Evolutionary conservation across 2,329 filamentous ascomycete species (phyloP), one percentile per base, ranked within the genome.

Genomic region (Colletotrichum magnum): DNA sequence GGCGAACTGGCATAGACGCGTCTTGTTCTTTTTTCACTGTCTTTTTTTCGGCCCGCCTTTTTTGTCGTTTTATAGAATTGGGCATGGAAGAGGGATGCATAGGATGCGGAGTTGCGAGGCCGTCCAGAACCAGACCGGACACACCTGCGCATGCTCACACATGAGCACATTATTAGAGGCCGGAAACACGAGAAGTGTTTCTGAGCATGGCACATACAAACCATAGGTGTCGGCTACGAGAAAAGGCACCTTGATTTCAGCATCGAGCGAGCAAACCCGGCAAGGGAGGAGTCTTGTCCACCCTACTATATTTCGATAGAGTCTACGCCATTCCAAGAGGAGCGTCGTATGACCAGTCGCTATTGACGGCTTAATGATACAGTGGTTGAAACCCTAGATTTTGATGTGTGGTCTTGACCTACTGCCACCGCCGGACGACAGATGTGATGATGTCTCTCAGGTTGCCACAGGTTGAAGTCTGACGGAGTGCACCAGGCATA

Each of bases 41-140:
- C 41, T 43, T 39, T 43, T 32, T 41, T 45, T 24, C 39, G 6
- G 32, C 47, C 47, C 39, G n/a, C 24, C 15, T 51, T 18, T 5
- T 43, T 59, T 68, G 43, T 21, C 50, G 6, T 12, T 59, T 43
- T 6, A 54, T 67, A 65, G 54, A 66, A 43, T 16, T 43, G 24
- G 36, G 21, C 45, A 63, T 32, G 50, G n/a, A 51, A 39, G 32
- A 36, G 7, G 26, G 43, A 41, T 9, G 64, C 51, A 48, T 51
- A 43, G 32, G 28, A 51, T 28, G 21, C 16, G n/a, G 41, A 24
- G 52, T 12, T 21, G 47, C 36, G 13, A 52, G 28, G 59, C 36
- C 28, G 36, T 12, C 50, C 50, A 62, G 59, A 47, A 28, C 50
- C 26, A 53, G 51, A 47, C 51, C 15, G 36, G 58, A 16, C 28